phyloP scores from a whole-genome alignment of 495 filamentous ascomycete species.

The Podospora conica region DNA sequence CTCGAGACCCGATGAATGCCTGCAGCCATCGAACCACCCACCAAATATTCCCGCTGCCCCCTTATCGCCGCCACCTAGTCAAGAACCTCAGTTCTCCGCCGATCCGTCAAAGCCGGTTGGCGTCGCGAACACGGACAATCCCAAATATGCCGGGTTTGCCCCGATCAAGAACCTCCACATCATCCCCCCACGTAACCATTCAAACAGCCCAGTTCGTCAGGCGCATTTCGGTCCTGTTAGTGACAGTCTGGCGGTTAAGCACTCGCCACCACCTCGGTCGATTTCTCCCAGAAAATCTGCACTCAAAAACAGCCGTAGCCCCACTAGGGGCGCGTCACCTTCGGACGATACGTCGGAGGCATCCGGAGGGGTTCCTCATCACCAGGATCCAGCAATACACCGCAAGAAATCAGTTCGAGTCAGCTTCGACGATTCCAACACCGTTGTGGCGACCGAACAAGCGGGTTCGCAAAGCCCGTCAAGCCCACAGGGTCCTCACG shows the following conservation, averaged over 20 bases:
- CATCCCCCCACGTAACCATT: slow-evolving; percentile 26
- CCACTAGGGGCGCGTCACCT: slow-evolving; percentile 43
- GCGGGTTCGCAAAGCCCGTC: slow-evolving; percentile 45
- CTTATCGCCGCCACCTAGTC: background rate
- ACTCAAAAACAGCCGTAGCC: slow-evolving; percentile 58
- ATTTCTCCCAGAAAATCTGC: slow-evolving; percentile 84
- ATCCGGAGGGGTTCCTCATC: slow-evolving; percentile 19
- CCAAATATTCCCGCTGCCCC: background rate
- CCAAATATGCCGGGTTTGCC: background rate
- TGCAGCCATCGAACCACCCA: background rate
- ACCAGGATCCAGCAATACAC: slow-evolving; percentile 49
- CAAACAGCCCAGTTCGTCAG: slow-evolving; percentile 45
- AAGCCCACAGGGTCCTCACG: slow-evolving; percentile 46
- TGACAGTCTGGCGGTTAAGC: slow-evolving; percentile 52
- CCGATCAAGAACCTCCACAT: background rate
- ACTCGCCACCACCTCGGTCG: slow-evolving; percentile 73
- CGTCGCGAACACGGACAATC: background rate
- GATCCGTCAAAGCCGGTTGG: background rate
- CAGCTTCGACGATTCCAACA: slow-evolving; percentile 72
- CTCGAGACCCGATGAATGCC: background rate
- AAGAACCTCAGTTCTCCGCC: background rate
- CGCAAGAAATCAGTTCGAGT: slow-evolving; percentile 71
- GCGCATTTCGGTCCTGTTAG: slow-evolving; percentile 62
- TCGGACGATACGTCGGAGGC: slow-evolving; percentile 38
- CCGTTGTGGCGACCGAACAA: slow-evolving; percentile 52